phyloP scores from a whole-genome alignment of 345 rosid species.

The Bretschneidera sinensis region DNA sequence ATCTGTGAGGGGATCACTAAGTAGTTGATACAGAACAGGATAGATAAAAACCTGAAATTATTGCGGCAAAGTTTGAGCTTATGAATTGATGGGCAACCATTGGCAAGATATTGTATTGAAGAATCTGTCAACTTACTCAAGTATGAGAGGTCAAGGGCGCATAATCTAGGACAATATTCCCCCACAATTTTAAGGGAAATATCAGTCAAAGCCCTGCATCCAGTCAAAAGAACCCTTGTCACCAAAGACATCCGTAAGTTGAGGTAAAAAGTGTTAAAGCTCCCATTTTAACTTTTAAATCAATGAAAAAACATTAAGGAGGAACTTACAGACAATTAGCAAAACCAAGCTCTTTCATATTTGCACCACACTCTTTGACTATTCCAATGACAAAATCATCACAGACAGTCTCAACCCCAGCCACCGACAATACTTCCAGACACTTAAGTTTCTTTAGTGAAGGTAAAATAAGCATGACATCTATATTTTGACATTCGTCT shows the following conservation, averaged over 20 bases:
- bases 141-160: conserved; percentile 40
- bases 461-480: conserved; percentile 22
- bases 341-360: conserved; percentile 36
- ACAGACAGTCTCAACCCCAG: conserved; percentile 27
- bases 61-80: conserved; percentile 30
- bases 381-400: conserved; percentile 26
- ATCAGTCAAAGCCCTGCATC: conserved; percentile 45
- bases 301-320: not conserved
- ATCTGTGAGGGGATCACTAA: too few relatives aligned
- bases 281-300: not conserved
- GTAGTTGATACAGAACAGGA: not conserved
- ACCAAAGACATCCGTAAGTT: not conserved
- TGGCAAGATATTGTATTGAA: conserved; percentile 33
- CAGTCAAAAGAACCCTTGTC: conserved; percentile 15
- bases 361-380: conserved; percentile 20
- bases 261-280: not conserved
- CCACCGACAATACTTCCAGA: conserved; percentile 40
- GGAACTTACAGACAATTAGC: conserved; percentile 21
- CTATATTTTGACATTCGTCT: conserved; percentile 41
- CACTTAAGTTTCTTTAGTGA: conserved; percentile 25
- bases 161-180: conserved; percentile 23
- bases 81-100: conserved; percentile 35
- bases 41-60: conserved; percentile 24
- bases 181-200: conserved; percentile 27
- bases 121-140: conserved; percentile 33